Percentiles rank a stretch among this genome's conserved stretches.
Conservation (phyloP, 2,329 filamentous ascomycete genomes). For the Cercospora janseana region DNA sequence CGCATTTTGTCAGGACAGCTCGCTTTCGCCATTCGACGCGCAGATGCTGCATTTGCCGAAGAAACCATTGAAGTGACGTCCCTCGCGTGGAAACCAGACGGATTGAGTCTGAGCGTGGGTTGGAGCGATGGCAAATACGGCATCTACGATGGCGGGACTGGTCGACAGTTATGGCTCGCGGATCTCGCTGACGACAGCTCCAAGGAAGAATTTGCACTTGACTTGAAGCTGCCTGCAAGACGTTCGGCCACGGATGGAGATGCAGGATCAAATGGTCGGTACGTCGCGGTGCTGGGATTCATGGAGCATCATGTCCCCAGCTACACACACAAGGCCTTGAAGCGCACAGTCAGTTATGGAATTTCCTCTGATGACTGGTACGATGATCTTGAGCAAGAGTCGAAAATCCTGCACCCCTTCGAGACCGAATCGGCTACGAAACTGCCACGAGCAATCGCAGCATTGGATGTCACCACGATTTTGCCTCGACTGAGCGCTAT, state of each 20-base stretch:
- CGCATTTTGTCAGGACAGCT: slow-evolving; percentile 75
- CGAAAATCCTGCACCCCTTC: too few species aligned
- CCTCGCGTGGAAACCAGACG: slow-evolving; percentile 50
- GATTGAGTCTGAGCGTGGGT: slow-evolving; percentile 64
- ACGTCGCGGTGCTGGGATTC: slow-evolving; percentile 28
- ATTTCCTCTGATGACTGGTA: slow-evolving; percentile 32
- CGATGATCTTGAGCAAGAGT: slow-evolving; percentile 19
- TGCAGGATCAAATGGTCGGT: slow-evolving; percentile 3
- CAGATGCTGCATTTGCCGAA: slow-evolving; percentile 25
- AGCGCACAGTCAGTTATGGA: background rate
- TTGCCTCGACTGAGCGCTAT: slow-evolving; percentile 63
- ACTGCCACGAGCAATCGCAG: slow-evolving; percentile 69
- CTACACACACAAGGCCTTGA: slow-evolving; percentile 33
- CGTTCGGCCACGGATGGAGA: slow-evolving; percentile 10
- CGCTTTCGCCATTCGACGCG: slow-evolving; percentile 56
- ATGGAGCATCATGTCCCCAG: slow-evolving; percentile 27
- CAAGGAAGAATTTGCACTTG: slow-evolving; percentile 15
- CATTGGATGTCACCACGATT: slow-evolving; percentile 72
- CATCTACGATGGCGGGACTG: slow-evolving; percentile 41
- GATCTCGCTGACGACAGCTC: slow-evolving; percentile 8
- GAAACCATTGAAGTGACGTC: slow-evolving; percentile 35
- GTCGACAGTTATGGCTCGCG: slow-evolving; percentile 22
- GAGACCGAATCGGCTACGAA: slow-evolving; percentile 16
- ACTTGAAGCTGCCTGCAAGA: slow-evolving; percentile 8
- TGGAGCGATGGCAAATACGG: slow-evolving; percentile 70